phyloP scores from a whole-genome alignment of 129 eudicot genomes.

The Pulicaria dysenterica region DNA sequence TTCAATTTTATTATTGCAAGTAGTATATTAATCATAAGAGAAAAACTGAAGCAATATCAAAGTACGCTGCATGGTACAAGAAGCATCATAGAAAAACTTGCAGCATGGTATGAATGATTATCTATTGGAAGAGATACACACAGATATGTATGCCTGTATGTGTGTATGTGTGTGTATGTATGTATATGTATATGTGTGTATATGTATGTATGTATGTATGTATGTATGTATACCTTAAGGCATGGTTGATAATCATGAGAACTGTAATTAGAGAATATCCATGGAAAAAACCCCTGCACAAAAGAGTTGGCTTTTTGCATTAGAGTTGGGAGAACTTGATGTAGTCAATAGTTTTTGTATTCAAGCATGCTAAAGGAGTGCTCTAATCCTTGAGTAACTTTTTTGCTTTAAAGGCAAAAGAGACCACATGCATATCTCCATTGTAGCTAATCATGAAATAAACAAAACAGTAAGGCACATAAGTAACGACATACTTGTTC shows the following conservation, averaged over 20 bases:
- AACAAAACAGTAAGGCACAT: constrained; percentile 4
- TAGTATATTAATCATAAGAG: background rate
- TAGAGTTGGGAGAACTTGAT: background rate
- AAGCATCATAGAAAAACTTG: constrained; percentile 13
- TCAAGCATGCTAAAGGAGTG: background rate
- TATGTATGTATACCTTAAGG: constrained; percentile 58
- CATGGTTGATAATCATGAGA: constrained; percentile 98
- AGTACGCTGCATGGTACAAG: constrained; percentile 5
- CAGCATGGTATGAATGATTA: constrained; percentile 10
- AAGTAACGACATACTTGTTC: constrained; percentile 57
- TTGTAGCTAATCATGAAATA: constrained; percentile 4
- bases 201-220: constrained; percentile 17
- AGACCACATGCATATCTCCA: background rate
- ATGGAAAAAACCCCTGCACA: constrained; percentile 93
- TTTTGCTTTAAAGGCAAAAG: background rate
- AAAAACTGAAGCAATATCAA: constrained; percentile 2
- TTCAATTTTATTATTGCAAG: constrained; percentile 4
- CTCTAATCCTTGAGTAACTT: constrained; percentile 1
- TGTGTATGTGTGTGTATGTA: too few relatives aligned
- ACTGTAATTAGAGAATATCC: constrained; percentile 87
- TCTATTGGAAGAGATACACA: background rate
- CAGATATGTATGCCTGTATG: too few relatives aligned
- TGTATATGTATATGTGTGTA: background rate
- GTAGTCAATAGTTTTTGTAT: constrained; percentile 3
- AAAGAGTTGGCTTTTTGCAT: constrained; percentile 16